Percentiles rank a stretch among this genome's conserved stretches.
These are phyloP conservation scores for Leccinum boreale DNA, from an alignment of 768 basidiomycete species.

Conservation along the genomic window DNA sequence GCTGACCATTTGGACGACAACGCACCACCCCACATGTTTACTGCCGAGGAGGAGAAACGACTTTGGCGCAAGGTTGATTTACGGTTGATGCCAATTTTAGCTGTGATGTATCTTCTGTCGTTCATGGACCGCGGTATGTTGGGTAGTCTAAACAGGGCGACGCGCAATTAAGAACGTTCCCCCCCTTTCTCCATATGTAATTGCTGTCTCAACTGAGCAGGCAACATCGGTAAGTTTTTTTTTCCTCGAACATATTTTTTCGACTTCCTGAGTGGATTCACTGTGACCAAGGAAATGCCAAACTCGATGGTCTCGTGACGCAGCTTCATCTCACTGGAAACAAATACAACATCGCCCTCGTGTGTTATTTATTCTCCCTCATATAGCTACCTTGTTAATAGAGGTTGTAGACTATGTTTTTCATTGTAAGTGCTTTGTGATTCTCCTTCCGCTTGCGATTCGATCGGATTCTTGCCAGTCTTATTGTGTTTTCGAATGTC, in stretches of 20 bases:
- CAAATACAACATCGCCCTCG: slow-evolving; percentile 65
- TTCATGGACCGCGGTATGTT: slow-evolving; percentile 60
- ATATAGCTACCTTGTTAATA: neutral
- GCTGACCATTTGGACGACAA: neutral
- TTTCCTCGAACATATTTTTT: neutral
- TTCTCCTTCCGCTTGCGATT: neutral
- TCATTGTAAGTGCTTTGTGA: slow-evolving; percentile 48
- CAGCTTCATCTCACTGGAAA: slow-evolving; percentile 58
- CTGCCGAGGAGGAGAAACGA: slow-evolving; percentile 43
- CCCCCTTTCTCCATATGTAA: neutral
- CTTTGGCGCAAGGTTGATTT: slow-evolving; percentile 59
- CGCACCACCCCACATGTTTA: slow-evolving; percentile 4
- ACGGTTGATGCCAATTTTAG: slow-evolving; percentile 55
- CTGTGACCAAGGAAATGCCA: slow-evolving; percentile 52
- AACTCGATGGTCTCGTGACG: slow-evolving; percentile 55
- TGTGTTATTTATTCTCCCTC: slow-evolving; percentile 23
- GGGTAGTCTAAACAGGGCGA: neutral
- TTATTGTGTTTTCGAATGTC: slow-evolving; percentile 53
- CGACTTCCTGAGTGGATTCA: neutral
- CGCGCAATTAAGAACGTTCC: neutral
- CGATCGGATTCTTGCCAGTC: slow-evolving; percentile 10
- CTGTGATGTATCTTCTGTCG: slow-evolving; percentile 58
- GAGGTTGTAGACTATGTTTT: slow-evolving; percentile 57
- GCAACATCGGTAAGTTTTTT: slow-evolving; percentile 49
- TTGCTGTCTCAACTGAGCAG: slow-evolving; percentile 26